These are phyloP conservation scores for Apodospora peruviana DNA, from an alignment of 495 filamentous ascomycete genomes.

Conservation along the genomic window DNA sequence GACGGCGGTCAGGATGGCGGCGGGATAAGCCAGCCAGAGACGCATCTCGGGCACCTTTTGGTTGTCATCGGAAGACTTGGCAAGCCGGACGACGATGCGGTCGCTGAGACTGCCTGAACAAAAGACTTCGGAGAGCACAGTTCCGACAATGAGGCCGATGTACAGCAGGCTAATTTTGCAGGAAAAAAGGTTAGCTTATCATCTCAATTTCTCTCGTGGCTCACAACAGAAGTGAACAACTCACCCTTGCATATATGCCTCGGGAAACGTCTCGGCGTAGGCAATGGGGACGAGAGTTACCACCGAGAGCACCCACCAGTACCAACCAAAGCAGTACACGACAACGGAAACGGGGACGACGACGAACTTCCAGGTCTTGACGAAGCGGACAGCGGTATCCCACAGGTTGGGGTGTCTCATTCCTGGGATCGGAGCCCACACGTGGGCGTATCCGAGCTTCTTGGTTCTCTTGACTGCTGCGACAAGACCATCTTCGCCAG, in stretches of 20 bases:
- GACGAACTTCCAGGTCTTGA: conserved; percentile 43
- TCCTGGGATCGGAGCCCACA: conserved; percentile 46
- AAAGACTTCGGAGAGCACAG: conserved; percentile 47
- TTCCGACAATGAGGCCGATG: conserved; percentile 53
- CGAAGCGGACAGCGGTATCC: conserved; percentile 43
- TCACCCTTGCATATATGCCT: conserved; percentile 49
- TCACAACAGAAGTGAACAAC: neutral
- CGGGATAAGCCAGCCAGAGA: conserved; percentile 55
- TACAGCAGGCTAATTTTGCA: conserved; percentile 40
- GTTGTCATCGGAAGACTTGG: conserved; percentile 38
- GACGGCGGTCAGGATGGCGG: conserved; percentile 40
- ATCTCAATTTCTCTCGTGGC: neutral
- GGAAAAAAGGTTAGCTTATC: neutral
- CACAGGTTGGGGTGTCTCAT: conserved; percentile 49
- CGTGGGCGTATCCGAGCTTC: conserved; percentile 45
- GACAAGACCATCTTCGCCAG: neutral
- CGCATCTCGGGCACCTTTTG: conserved; percentile 52
- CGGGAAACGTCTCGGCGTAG: conserved; percentile 39
- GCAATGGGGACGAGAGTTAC: conserved; percentile 56
- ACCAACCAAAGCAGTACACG: conserved; percentile 54
- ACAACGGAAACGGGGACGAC: conserved; percentile 42
- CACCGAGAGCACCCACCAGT: conserved; percentile 60
- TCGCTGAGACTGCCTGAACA: conserved; percentile 54
- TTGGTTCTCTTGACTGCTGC: conserved; percentile 37
- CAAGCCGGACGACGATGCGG: conserved; percentile 39